phyloP scores from a whole-genome alignment of 1,139 yeast genomes.

The Diutina rugosa region DNA sequence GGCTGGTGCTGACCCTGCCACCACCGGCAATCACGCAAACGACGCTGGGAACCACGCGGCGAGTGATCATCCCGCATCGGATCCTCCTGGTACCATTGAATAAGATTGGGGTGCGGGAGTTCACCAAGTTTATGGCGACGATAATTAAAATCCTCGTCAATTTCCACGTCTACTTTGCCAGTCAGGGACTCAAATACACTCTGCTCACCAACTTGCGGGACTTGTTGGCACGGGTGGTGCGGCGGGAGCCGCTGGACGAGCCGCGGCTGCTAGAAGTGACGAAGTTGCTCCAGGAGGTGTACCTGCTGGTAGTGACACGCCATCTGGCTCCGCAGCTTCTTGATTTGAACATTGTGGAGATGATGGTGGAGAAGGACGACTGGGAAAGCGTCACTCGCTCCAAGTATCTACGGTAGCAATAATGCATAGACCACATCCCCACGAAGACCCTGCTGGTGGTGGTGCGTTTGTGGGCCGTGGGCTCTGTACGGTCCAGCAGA shows the following conservation, averaged over 20 bases:
- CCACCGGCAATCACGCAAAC: slow-evolving; percentile 4
- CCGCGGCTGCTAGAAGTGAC: not conserved
- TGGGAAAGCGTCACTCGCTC: not conserved
- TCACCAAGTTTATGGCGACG: slow-evolving; percentile 21
- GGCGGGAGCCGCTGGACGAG: not conserved
- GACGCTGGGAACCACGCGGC: slow-evolving; percentile 8
- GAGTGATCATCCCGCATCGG: slow-evolving; percentile 30
- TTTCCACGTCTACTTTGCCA: slow-evolving; percentile 19
- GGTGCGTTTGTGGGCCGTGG: no score
- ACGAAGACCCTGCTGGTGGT: no score
- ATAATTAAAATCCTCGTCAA: slow-evolving; percentile 26
- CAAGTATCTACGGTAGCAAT: not conserved
- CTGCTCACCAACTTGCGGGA: slow-evolving; percentile 2
- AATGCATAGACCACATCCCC: not conserved
- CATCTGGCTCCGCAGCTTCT: slow-evolving; percentile 1
- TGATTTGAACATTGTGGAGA: not conserved
- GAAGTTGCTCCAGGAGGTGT: not conserved
- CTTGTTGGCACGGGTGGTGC: not conserved
- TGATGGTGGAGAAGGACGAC: slow-evolving; percentile 1
- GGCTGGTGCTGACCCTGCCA: slow-evolving; percentile 5
- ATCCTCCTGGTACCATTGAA: slow-evolving; percentile 30
- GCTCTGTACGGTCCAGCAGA: no score
- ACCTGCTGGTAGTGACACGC: not conserved
- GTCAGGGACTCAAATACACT: not conserved
- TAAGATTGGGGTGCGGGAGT: slow-evolving; percentile 25